Base-by-base conservation (phyloP, 495 filamentous ascomycete genomes). In the Hypoxylon perforatum region DNA sequence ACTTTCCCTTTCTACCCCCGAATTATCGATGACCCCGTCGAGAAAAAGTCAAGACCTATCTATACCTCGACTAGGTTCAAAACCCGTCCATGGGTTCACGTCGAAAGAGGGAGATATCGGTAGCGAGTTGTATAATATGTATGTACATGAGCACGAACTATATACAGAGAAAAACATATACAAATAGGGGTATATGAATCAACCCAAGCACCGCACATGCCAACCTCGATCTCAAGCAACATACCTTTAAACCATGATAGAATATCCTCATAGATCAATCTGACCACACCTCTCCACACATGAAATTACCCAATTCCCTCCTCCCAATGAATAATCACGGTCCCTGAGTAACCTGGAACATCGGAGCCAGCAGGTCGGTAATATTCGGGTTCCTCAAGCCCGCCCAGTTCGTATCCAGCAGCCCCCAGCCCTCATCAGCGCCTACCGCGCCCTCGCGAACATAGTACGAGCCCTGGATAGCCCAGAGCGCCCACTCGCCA, bases 401-500 rank as follows among this genome's bases (percentile, higher is more conserved):
- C 9, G 33, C 71, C 82, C 81, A 84, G 54, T 83, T 73, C 0
- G 73, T 61, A 50, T 76, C 75, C 55, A 85, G 18, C 46, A 83
- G 22, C 0, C 82, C 81, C 73, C 72, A 85, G 1, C 64, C 49
- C 73, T 84, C 81, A n/a, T 84, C 80, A 0, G 65, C 47, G 46
- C 79, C 75, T 5, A 81, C 67, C 4, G n/a, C 22, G 48, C 77
- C 78, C 56, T 84, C 71, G 11, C 82, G 67, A 0, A 84, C 71
- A 39, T 84, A 84, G 52, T 84, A 85, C 50, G 76, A 79, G 23
- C 81, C 83, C 72, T 81, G 78, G 36, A 85, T 39, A 1, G 79
- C 78, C 82, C 82, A 84, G 0, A 83, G 65, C 6, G 79, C 75
- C 81, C 82, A 85, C 59, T 85, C 82, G 41, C 75, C 80, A 51